Conservation (phyloP, 2,329 filamentous ascomycete genomes). For the Dactylellina drechsleri region DNA sequence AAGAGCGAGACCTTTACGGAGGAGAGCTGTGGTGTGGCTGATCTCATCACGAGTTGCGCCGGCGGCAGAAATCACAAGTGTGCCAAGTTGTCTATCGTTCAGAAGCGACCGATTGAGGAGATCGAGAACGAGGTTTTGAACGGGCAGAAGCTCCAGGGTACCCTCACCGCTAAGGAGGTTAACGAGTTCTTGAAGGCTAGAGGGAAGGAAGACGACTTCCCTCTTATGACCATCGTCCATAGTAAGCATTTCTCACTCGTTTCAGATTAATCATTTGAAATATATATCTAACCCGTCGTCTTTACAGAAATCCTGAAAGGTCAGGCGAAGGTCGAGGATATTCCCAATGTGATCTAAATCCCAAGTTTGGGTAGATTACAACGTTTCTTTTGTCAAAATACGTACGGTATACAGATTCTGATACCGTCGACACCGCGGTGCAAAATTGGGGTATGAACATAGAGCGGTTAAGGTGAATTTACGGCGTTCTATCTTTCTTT, state of each 20-base stretch:
- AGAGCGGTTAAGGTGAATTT: constrained; percentile 35
- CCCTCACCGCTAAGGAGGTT: constrained; percentile 88
- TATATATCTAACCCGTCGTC: not conserved
- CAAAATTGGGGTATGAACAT: constrained; percentile 15
- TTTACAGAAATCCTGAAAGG: constrained; percentile 41
- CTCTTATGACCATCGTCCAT: constrained; percentile 89
- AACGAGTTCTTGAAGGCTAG: constrained; percentile 84
- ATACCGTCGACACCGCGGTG: constrained; percentile 14
- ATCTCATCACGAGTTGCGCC: constrained; percentile 92
- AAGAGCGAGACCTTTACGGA: constrained; percentile 91
- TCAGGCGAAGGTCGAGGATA: constrained; percentile 48
- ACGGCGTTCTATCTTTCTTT: constrained; percentile 36
- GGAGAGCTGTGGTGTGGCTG: constrained; percentile 92
- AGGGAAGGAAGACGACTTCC: constrained; percentile 83
- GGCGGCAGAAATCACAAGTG: constrained; percentile 94
- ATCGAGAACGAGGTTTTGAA: constrained; percentile 91
- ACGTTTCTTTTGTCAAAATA: no score
- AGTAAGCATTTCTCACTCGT: constrained; percentile 36
- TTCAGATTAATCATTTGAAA: not conserved
- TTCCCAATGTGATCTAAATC: constrained; percentile 20
- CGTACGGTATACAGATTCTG: constrained; percentile 6
- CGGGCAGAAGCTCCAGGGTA: constrained; percentile 96
- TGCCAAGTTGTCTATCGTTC: constrained; percentile 85
- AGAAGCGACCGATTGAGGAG: constrained; percentile 81
- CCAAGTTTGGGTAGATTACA: not conserved